Evolutionary conservation across 208 protist genomes (phyloP).

Genomic region (Leishmania arabica): DNA sequence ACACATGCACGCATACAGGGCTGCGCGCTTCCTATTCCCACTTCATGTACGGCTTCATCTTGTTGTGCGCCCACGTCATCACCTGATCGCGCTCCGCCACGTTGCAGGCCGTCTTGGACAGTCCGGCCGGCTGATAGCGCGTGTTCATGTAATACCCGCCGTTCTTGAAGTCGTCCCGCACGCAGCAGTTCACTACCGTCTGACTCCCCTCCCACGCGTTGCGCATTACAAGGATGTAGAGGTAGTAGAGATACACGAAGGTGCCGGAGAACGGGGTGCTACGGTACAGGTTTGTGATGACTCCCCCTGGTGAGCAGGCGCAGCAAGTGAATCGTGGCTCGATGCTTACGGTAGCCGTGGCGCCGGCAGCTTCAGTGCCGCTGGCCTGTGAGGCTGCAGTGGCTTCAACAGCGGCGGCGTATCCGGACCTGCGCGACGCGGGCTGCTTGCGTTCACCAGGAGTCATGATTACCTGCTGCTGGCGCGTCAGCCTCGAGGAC

Average conservation of each 20-base stretch:
- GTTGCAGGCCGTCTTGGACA: conserved; percentile 70
- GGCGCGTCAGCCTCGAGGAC: conserved; percentile 16
- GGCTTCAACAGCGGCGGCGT: conserved; percentile 12
- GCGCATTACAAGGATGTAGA: conserved; percentile 71
- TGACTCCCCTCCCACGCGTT: conserved; percentile 77
- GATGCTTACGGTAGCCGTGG: conserved; percentile 11
- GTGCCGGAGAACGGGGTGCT: conserved; percentile 46
- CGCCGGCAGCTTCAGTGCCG: neutral
- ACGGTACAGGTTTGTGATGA: conserved; percentile 79
- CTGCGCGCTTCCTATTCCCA: conserved; percentile 41
- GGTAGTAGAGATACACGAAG: conserved; percentile 64
- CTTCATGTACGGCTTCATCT: conserved; percentile 86
- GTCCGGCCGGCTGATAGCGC: conserved; percentile 54
- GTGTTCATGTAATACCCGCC: conserved; percentile 88
- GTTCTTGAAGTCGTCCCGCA: conserved; percentile 76
- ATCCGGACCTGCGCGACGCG: conserved; percentile 7
- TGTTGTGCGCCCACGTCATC: conserved; percentile 66
- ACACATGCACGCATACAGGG: conserved; percentile 14
- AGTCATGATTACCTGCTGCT: conserved; percentile 4
- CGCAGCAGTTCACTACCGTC: conserved; percentile 77
- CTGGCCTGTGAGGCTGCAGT: conserved; percentile 8
- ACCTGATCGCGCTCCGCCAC: conserved; percentile 60
- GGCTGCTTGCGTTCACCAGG: neutral
- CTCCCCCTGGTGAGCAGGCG: conserved; percentile 71
- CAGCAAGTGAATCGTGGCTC: conserved; percentile 67